These are phyloP conservation scores for Rhododendron ferrugineum DNA, from an alignment of 148 eudicot species.

Conservation along the genomic window DNA sequence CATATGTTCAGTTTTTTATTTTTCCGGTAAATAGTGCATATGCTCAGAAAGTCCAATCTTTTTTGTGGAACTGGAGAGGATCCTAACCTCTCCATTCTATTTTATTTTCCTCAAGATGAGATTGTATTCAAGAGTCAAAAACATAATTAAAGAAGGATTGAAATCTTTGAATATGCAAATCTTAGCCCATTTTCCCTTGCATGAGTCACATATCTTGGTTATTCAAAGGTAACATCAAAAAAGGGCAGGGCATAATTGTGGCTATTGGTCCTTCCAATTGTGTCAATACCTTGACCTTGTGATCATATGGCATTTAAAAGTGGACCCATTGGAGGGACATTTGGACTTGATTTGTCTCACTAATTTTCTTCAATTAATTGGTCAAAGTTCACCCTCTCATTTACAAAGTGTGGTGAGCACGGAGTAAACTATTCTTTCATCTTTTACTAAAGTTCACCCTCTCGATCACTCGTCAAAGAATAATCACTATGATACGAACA, in stretches of 20 bases:
- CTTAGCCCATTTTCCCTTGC: background rate
- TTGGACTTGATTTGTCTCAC: background rate
- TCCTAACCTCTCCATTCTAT: background rate
- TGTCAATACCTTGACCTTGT: background rate
- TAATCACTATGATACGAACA: background rate
- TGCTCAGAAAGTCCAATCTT: background rate
- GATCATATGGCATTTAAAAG: background rate
- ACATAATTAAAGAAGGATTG: background rate
- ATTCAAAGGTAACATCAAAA: background rate
- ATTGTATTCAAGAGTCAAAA: background rate
- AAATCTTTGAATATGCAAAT: background rate
- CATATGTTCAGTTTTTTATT: too few relatives aligned
- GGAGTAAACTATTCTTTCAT: constrained; percentile 28
- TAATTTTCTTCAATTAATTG: background rate
- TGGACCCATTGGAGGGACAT: background rate
- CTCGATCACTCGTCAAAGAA: background rate
- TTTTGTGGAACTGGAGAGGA: background rate
- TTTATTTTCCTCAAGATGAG: background rate
- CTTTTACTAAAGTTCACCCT: constrained; percentile 19
- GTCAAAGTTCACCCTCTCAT: background rate
- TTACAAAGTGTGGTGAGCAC: constrained; percentile 18
- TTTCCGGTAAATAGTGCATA: too few relatives aligned
- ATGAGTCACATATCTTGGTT: background rate
- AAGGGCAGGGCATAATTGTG: background rate
- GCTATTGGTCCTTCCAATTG: background rate